Base-by-base conservation (phyloP, 805 yeast species). In the Brettanomyces sp. region DNA sequence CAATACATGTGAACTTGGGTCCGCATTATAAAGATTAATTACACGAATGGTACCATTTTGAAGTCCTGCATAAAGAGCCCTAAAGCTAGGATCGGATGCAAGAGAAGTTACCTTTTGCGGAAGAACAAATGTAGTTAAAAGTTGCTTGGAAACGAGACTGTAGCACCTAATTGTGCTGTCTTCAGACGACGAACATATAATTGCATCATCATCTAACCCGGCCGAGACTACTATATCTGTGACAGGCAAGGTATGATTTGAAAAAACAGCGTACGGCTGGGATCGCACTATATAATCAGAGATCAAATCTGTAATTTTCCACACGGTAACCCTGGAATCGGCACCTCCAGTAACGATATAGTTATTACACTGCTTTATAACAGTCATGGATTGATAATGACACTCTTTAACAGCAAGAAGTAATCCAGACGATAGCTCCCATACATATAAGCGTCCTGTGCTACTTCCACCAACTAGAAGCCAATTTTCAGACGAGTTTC, bases 391-490 rank as follows among this genome's bases (percentile, higher is more conserved):
- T 64, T 91, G 97, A 62, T 87, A 91, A 65, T 91, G 98, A 1
- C 87, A 82, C 43, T 85, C 90, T 56, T 78, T 79, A 4, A 79
- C 95, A 41, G 76, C 69, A 23, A 90, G 57, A 41, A 93, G 69
- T 23, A 77, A 64, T 0, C 98, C 98, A 2, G 93, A 82, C 8
- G 72, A 63, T 44, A 90, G 58, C 55, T 88, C 95, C 98, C 98
- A 91, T 1, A 90, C 62, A 57, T 85, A 85, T 13, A 93, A 51
- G 52, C 80, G 76, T 11, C 98, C 98, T n/a, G 82, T 57, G 48
- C 69, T 59, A 45, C 93, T 73, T 49, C 91, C 89, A 39, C 83
- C 95, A 5, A 79, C 82, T 24, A 93, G 62, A 36, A 85, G 58
- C 73, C 84, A 82, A 6, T 52, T 52, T 24, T 53, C 51, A 14